Percentiles rank a stretch among this genome's conserved stretches.
phyloP scores from a whole-genome alignment of 345 rosid species.

The Hibiscus mutabilis region DNA sequence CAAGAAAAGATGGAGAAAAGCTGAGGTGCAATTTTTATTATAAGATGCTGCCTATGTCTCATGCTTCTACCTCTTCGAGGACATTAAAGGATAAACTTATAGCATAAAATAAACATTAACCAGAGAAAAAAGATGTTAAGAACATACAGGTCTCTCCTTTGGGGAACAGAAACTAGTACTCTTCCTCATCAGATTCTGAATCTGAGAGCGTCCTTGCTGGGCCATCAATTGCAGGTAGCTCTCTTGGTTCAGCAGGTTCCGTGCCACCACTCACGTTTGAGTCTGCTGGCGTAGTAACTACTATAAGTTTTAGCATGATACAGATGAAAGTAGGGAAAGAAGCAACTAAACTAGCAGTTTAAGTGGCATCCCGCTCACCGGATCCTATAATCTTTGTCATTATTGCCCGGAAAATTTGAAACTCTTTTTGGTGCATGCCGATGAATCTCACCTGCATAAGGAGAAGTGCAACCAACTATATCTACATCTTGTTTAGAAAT shows the following conservation, averaged over 20 bases:
- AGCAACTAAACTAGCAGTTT: background rate
- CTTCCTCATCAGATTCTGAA: background rate
- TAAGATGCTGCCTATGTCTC: background rate
- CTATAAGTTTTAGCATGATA: background rate
- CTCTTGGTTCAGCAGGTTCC: background rate
- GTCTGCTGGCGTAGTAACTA: background rate
- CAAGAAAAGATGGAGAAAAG: background rate
- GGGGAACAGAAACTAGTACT: background rate
- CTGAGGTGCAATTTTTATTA: background rate
- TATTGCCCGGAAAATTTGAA: background rate
- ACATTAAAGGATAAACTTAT: background rate
- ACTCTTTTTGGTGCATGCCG: background rate
- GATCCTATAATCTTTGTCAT: background rate
- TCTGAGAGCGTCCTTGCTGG: background rate
- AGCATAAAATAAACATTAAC: too few species aligned
- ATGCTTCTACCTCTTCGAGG: background rate
- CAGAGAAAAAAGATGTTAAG: background rate
- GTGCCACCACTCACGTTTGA: background rate
- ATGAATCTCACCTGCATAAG: slow-evolving; percentile 3
- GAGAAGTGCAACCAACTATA: background rate
- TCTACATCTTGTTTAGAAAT: background rate
- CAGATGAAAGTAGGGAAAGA: slow-evolving; percentile 3
- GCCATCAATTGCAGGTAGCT: background rate
- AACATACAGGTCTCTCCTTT: background rate
- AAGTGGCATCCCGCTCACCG: background rate